phyloP scores from a whole-genome alignment of 2,329 filamentous ascomycete genomes.

The Diaporthe velutina region DNA sequence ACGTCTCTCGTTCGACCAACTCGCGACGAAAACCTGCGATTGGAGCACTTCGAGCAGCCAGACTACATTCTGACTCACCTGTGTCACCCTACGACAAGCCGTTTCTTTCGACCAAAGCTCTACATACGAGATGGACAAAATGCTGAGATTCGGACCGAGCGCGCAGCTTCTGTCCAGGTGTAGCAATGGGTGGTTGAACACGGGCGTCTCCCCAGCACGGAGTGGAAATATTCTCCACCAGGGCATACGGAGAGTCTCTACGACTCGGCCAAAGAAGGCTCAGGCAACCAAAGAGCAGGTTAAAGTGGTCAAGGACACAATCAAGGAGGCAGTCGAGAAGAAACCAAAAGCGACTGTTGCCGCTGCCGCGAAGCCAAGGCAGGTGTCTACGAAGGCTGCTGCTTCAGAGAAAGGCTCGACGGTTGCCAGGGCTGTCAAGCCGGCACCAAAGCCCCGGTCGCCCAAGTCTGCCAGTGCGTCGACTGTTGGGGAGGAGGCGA shows the following conservation, averaged over 20 bases:
- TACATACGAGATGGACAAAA: slow-evolving; percentile 1
- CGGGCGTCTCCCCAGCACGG: slow-evolving; percentile 11
- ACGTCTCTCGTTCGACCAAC: neutral
- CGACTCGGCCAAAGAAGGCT: slow-evolving; percentile 34
- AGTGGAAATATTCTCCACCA: slow-evolving; percentile 3
- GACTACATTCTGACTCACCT: neutral
- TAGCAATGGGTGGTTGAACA: slow-evolving; percentile 20
- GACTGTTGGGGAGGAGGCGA: neutral
- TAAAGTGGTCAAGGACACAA: neutral
- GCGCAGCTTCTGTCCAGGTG: slow-evolving; percentile 33
- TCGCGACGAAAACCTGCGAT: neutral
- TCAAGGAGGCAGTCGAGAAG: slow-evolving; percentile 14
- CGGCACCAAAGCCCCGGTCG: neutral
- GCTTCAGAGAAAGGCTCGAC: neutral
- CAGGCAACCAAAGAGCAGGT: slow-evolving; percentile 30
- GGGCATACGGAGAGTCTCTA: slow-evolving; percentile 33
- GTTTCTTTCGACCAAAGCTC: neutral
- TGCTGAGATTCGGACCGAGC: slow-evolving; percentile 31
- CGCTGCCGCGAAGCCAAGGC: slow-evolving; percentile 19
- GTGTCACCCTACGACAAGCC: neutral
- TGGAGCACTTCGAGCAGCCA: too few species aligned
- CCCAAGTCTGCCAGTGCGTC: neutral
- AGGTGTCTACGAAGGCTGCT: slow-evolving; percentile 21
- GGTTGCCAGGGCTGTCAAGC: slow-evolving; percentile 11
- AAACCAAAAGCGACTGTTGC: slow-evolving; percentile 5